Evolutionary conservation across 495 filamentous ascomycete genomes (phyloP), one percentile per base, ranked within the genome.

Genomic region (Letharia columbiana): DNA sequence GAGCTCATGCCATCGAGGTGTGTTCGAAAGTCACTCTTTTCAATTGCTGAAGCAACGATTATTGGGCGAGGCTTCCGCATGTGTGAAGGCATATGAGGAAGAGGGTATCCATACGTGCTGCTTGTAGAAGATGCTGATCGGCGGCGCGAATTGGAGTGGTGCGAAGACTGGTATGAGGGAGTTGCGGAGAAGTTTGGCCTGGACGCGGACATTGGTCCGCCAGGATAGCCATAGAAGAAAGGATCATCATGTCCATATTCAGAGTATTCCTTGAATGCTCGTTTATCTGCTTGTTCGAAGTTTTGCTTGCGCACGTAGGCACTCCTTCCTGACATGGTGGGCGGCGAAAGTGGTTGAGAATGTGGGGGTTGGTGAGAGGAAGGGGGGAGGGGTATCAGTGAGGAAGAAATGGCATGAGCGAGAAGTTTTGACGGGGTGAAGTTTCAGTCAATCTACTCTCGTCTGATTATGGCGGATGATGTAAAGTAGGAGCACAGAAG

Each of bases 1-100:
- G 71, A 69, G 63, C 71, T 73, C 71, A 73, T 73, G 60, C 71
- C 71, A 73, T 73, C 71, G 12, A 73, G 66, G 61, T 73, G 71
- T 7, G 71, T 73, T 44, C 71, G 57, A 42, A 73, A 73, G 35
- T 73, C 71, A 56, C 69, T 71, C 54, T 73, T 73, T 59, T 73
- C 71, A 33, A 73, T 73, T 20, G 71, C 71, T 31, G 71, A 73
- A 37, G 71, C 71, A 28, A 73, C 67, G 49, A 73, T 69, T 44
- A 73, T 73, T 18, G 71, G 71, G 17, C 71, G 67, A 56, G 71
- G 71, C 62, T 73, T 73, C 52, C 70, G 71, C 60, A 72, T 68
- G 31, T 72, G 70, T 12, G 69, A 65, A 31, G 71, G 60, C 28
- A 64, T 60, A 41, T 66, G 64, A 42, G 64, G 64, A 42, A 66